phyloP scores from a whole-genome alignment of 2,329 filamentous ascomycete species.

The Mollisia scopiformis region DNA sequence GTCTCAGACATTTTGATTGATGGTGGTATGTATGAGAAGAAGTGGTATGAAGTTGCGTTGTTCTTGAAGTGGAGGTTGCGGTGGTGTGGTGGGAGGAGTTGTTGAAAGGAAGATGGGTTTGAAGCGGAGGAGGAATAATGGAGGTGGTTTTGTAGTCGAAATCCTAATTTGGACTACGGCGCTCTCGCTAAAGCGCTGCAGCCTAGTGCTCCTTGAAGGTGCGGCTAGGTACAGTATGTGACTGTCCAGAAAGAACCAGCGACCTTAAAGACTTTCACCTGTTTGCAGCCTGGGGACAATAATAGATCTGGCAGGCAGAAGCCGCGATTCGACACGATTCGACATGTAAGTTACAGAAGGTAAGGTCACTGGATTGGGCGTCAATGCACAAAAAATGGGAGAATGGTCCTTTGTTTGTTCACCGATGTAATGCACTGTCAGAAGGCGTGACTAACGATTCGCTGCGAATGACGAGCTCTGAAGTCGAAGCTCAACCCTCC shows the following conservation, averaged over 20 bases:
- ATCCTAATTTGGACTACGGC: background rate
- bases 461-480: background rate
- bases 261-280: background rate
- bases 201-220: too few species aligned
- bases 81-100: background rate
- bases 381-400: background rate
- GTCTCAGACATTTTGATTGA: slow-evolving; percentile 38
- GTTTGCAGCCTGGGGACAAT: background rate
- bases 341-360: too few species aligned
- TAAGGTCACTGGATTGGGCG: background rate
- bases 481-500: too few species aligned
- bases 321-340: too few species aligned
- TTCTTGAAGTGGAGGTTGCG: background rate
- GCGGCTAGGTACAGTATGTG: too few species aligned
- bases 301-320: background rate
- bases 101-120: background rate
- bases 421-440: background rate
- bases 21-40: background rate
- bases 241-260: too few species aligned
- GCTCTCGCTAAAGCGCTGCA: background rate
- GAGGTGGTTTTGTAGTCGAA: background rate
- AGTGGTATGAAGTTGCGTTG: background rate
- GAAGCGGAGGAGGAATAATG: background rate
- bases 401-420: background rate
- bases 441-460: background rate